Percentiles rank a stretch among this genome's conserved stretches.
Conservation (phyloP, 441 rosid genomes). For the Gossypium armourianum region DNA sequence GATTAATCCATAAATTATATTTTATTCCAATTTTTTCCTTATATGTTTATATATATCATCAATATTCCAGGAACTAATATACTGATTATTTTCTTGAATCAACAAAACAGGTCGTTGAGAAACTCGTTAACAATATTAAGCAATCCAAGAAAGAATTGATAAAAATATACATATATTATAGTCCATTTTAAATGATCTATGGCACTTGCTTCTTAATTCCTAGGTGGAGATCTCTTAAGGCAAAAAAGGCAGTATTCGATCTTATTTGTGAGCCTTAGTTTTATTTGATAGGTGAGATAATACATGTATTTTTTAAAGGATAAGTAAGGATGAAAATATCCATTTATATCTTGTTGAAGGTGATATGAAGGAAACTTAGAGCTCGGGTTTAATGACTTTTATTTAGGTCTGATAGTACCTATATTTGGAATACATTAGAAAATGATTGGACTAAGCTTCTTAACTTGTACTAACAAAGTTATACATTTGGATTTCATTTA, state of each 20-base stretch:
- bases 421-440: not conserved
- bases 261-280: not conserved
- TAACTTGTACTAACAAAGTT: not conserved
- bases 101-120: not conserved
- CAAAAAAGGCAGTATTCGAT: not conserved
- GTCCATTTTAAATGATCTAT: constrained; percentile 6
- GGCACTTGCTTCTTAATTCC: not conserved
- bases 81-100: not conserved
- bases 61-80: not conserved
- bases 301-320: not conserved
- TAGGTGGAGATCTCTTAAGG: not conserved
- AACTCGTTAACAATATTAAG: not conserved
- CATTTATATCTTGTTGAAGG: constrained; percentile 2
- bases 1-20: constrained; percentile 1
- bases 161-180: not conserved
- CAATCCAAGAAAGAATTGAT: not conserved
- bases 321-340: not conserved
- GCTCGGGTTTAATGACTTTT: not conserved
- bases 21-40: not conserved
- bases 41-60: not conserved
- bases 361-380: not conserved
- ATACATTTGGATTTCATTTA: not conserved
- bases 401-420: not conserved
- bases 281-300: not conserved
- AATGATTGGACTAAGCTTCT: not conserved